Conservation (phyloP, 345 rosid species). For the Geranium brycei region DNA sequence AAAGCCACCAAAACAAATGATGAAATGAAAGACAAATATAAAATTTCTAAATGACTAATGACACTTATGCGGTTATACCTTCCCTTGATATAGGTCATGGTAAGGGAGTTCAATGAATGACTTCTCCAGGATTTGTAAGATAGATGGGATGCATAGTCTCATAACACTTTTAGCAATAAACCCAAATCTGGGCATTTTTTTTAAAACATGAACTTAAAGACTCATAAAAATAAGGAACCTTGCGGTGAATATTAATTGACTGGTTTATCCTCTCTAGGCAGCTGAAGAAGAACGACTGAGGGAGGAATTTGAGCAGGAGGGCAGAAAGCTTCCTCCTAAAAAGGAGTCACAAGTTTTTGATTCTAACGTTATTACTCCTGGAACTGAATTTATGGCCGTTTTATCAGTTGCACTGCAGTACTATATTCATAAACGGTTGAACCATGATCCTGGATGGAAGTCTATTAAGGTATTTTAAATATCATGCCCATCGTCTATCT, state of each 20-base stretch:
- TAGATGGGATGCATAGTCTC: too few species aligned
- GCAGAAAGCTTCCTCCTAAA: conserved; percentile 71
- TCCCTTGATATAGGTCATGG: too few species aligned
- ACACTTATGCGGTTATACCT: too few species aligned
- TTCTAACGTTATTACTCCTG: conserved; percentile 92
- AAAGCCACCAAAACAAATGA: neutral
- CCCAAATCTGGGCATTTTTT: too few species aligned
- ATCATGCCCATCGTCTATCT: neutral
- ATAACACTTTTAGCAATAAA: too few species aligned
- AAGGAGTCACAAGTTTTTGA: conserved; percentile 52
- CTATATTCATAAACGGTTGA: conserved; percentile 66
- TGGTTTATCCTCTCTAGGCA: conserved; percentile 31
- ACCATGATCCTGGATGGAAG: conserved; percentile 94
- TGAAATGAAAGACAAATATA: neutral
- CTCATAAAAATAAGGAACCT: neutral
- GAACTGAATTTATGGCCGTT: conserved; percentile 83
- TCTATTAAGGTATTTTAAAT: conserved; percentile 50
- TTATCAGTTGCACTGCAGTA: conserved; percentile 78
- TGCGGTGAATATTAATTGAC: conserved; percentile 3
- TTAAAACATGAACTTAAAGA: too few species aligned
- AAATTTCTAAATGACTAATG: too few species aligned
- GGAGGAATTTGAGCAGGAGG: conserved; percentile 75
- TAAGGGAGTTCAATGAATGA: too few species aligned
- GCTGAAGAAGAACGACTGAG: conserved; percentile 74
- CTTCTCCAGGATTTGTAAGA: too few species aligned